Base-by-base conservation (phyloP, 2,329 filamentous ascomycete genomes). In the Exophiala phaeomuriformis region DNA sequence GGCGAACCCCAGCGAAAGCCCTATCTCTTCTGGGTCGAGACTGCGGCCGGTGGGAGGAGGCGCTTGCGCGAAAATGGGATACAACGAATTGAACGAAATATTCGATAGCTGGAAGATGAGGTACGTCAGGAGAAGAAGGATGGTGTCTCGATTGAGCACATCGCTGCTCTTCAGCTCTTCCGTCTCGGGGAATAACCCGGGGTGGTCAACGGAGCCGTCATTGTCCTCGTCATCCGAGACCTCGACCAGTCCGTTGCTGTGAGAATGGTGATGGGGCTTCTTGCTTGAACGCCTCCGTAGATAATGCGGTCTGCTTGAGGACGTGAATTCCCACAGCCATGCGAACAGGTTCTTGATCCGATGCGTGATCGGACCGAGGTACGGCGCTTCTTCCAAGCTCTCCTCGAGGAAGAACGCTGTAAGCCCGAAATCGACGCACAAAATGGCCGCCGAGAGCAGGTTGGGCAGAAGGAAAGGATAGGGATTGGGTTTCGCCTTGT, bases 21-120 rank as follows among this genome's bases (percentile, higher is more conserved):
- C 93, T 42, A 97, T 95, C 55, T 87, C 88, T 52, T 82, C 79
- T 0, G 91, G 88, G 0, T 79, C 79, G 2, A 97, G 75, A 0
- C 78, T 76, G 39, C 93, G 85, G 12, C 93, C 93, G 0, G 84
- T 84, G 0, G 93, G 93, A 0, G 83, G 76, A 0, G 79, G 70
- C 0, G 86, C 83, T 51, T 90, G 84, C 0, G 85, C 88, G 64
- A 97, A 98, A 50, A 97, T 91, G 0, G 93, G 93, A 64, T 94
- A 98, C 0, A 98, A 75, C 12, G 88, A 91, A 70, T 95, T 96
- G 77, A 90, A 98, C 2, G 89, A 90, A 61, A 96, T 89, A 68
- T 97, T 97, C 56, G 87, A 84, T 3, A 98, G 77, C 65, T 96
- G 90, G 66, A 97, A 98, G 47, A 97, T 85, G 41, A 96, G 80